These are phyloP conservation scores for Arthrobotrys sinensis DNA, from an alignment of 2,329 filamentous ascomycete genomes.

Conservation along the genomic window DNA sequence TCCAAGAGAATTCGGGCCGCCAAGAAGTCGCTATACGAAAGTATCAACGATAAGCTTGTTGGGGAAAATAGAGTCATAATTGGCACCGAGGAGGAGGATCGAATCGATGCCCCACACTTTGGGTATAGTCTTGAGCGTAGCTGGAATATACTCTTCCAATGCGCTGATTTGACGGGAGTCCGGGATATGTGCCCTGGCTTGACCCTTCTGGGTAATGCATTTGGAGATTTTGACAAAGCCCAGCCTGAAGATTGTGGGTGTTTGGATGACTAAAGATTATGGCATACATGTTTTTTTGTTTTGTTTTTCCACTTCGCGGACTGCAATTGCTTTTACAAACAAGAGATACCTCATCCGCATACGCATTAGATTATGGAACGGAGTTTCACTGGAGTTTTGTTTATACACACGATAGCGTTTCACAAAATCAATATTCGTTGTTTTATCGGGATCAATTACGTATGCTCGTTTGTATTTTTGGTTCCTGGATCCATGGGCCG, in stretches of 20 bases:
- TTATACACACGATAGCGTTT: not conserved
- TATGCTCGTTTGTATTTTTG: no score
- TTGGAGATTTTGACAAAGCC: slow-evolving; percentile 32
- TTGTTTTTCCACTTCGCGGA: not conserved
- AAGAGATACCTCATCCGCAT: slow-evolving; percentile 16
- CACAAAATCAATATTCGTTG: not conserved
- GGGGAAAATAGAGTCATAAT: slow-evolving; percentile 59
- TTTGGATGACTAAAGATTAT: slow-evolving; percentile 17
- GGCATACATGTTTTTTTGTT: no score
- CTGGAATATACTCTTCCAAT: slow-evolving; percentile 63
- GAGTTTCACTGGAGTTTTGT: slow-evolving; percentile 2
- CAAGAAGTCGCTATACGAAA: slow-evolving; percentile 66
- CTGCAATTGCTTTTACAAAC: slow-evolving; percentile 16
- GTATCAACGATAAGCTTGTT: slow-evolving; percentile 64
- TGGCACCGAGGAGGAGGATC: slow-evolving; percentile 22
- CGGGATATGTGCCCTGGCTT: slow-evolving; percentile 50
- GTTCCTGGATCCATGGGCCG: no score
- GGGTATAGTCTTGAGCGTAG: slow-evolving; percentile 62
- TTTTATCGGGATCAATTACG: not conserved
- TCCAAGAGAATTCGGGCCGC: slow-evolving; percentile 68
- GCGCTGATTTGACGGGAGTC: slow-evolving; percentile 50
- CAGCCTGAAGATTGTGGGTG: slow-evolving; percentile 50
- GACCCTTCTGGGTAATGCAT: not conserved
- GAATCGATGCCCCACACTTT: slow-evolving; percentile 60
- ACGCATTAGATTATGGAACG: slow-evolving; percentile 7